Percentiles rank a stretch among this genome's conserved stretches.
Evolutionary conservation across 2,329 filamentous ascomycete genomes (phyloP).

Genomic region (Fusarium torulosum): DNA sequence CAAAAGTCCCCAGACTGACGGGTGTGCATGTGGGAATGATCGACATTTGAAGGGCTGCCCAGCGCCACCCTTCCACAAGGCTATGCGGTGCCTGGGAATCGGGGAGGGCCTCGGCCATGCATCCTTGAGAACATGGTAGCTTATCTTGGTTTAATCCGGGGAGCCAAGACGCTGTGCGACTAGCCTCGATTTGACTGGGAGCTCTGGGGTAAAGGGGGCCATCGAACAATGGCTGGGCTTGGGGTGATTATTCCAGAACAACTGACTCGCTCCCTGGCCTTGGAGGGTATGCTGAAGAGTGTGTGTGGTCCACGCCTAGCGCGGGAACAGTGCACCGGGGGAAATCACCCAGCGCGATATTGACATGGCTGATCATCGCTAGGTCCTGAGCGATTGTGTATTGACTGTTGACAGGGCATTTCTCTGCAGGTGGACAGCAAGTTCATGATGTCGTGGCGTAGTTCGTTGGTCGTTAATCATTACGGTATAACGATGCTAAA

Average conservation of each 20-base stretch:
- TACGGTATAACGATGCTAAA: too few species aligned
- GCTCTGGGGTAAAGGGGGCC: slow-evolving; percentile 27
- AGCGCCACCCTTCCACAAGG: slow-evolving; percentile 6
- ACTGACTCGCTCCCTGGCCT: slow-evolving; percentile 18
- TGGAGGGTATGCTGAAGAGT: slow-evolving; percentile 1
- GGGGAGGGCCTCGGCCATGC: not conserved
- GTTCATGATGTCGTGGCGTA: not conserved
- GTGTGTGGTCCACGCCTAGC: not conserved
- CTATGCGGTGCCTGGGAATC: not conserved
- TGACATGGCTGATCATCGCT: slow-evolving; percentile 5
- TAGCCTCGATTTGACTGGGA: not conserved
- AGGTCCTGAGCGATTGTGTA: slow-evolving; percentile 3
- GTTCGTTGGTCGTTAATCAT: not conserved
- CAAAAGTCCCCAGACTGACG: slow-evolving; percentile 5
- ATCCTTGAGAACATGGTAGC: not conserved
- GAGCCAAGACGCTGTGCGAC: not conserved
- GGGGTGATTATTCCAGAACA: slow-evolving; percentile 14
- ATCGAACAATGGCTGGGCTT: too few species aligned
- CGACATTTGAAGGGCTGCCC: slow-evolving; percentile 33
- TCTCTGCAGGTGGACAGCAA: not conserved
- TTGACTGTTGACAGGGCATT: not conserved
- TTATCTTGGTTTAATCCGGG: slow-evolving; percentile 19
- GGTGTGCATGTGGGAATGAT: slow-evolving; percentile 24
- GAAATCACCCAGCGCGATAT: not conserved
- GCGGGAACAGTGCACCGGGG: not conserved